Percentiles rank a stretch among this genome's conserved stretches.
These are phyloP conservation scores for Rosellinia necatrix DNA, from an alignment of 2,329 filamentous ascomycete genomes.

Conservation along the genomic window DNA sequence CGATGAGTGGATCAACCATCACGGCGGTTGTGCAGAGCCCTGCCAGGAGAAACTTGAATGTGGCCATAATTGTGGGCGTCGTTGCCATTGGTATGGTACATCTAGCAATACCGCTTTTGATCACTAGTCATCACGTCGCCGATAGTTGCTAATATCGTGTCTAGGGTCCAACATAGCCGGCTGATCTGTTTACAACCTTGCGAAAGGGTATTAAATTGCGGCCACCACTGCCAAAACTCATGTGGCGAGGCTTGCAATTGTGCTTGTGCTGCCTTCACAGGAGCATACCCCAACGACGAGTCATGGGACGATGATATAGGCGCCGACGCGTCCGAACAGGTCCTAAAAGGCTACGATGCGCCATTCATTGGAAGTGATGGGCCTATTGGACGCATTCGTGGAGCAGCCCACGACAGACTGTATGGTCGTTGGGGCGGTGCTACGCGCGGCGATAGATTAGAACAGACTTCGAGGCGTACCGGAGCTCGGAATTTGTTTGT, in stretches of 20 bases:
- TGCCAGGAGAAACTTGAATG: slow-evolving; percentile 35
- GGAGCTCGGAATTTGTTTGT: not conserved
- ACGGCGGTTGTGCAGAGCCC: slow-evolving; percentile 37
- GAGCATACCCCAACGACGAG: slow-evolving; percentile 36
- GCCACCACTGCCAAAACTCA: slow-evolving; percentile 35
- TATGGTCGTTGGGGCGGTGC: slow-evolving; percentile 15
- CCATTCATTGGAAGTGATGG: slow-evolving; percentile 18
- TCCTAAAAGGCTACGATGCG: slow-evolving; percentile 3
- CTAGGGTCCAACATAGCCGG: slow-evolving; percentile 35
- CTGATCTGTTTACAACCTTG: slow-evolving; percentile 38
- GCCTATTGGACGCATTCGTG: slow-evolving; percentile 9
- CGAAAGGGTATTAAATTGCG: slow-evolving; percentile 33
- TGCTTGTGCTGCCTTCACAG: slow-evolving; percentile 33
- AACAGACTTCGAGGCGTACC: not conserved
- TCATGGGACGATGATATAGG: slow-evolving; percentile 12
- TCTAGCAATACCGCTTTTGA: not conserved
- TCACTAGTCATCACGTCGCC: not conserved
- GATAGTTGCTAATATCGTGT: slow-evolving; percentile 8
- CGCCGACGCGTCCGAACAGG: not conserved
- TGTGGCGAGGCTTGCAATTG: slow-evolving; percentile 38
- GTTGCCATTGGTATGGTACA: slow-evolving; percentile 41
- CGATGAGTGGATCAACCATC: slow-evolving; percentile 53
- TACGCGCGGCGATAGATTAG: not conserved
- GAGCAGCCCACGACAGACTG: not conserved
- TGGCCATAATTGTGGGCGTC: slow-evolving; percentile 38